phyloP scores from a whole-genome alignment of 371 early-diverging fungal genomes.

The Mucor saturninus region DNA sequence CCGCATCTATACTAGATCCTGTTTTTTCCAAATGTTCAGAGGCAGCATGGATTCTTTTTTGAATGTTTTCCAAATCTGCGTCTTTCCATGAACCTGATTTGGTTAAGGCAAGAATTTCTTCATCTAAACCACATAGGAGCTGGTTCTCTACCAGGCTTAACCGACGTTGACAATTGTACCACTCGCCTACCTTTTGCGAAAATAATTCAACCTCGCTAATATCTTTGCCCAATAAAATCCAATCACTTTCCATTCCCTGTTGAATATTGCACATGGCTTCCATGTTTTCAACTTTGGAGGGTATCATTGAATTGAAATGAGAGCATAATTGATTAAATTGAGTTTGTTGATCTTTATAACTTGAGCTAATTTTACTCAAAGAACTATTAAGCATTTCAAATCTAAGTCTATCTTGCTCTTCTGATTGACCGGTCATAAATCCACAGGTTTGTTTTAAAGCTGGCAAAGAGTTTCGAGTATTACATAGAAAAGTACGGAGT shows the following conservation, averaged over 20 bases:
- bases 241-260: constrained; percentile 33
- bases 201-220: constrained; percentile 33
- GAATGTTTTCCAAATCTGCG: constrained; percentile 23
- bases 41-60: constrained; percentile 31
- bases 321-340: constrained; percentile 32
- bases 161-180: constrained; percentile 47
- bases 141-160: constrained; percentile 33
- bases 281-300: constrained; percentile 27
- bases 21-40: constrained; percentile 27
- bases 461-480: constrained; percentile 43
- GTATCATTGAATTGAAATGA: constrained; percentile 20
- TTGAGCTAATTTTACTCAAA: constrained; percentile 11
- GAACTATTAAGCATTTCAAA: constrained; percentile 29
- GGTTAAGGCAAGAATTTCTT: constrained; percentile 33
- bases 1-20: constrained; percentile 26
- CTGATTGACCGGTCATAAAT: constrained; percentile 51
- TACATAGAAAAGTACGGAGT: constrained; percentile 29
- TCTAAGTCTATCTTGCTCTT: constrained; percentile 42
- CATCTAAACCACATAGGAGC: constrained; percentile 28
- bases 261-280: constrained; percentile 26
- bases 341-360: constrained; percentile 21
- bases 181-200: constrained; percentile 33
- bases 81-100: constrained; percentile 23
- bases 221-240: constrained; percentile 33
- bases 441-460: constrained; percentile 48